phyloP scores from a whole-genome alignment of 768 basidiomycete species.

The Ramaria rubella region DNA sequence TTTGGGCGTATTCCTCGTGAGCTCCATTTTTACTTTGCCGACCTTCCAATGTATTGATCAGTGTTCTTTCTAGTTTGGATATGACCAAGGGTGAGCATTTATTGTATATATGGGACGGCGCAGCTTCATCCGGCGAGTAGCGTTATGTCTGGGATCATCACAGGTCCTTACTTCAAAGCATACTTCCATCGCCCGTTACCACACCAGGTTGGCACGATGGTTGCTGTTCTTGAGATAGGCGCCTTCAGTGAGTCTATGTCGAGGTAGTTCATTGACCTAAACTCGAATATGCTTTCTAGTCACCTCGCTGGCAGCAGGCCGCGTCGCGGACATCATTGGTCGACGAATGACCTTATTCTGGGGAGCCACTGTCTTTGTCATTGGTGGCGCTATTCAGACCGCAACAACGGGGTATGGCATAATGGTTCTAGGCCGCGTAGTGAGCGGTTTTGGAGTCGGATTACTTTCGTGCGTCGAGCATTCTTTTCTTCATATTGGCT shows the following conservation, averaged over 20 bases:
- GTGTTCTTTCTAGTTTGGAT: slow-evolving; percentile 53
- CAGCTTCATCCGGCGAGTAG: slow-evolving; percentile 30
- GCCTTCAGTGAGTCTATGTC: slow-evolving; percentile 60
- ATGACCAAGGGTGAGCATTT: slow-evolving; percentile 70
- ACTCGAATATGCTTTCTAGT: slow-evolving; percentile 37
- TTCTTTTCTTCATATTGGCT: slow-evolving; percentile 7
- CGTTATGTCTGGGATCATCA: slow-evolving; percentile 91
- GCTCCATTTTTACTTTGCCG: slow-evolving; percentile 22
- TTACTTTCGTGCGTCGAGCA: slow-evolving; percentile 62
- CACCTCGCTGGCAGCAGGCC: slow-evolving; percentile 84
- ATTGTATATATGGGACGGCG: slow-evolving; percentile 12
- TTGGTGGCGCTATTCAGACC: slow-evolving; percentile 84
- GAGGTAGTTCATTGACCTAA: not conserved
- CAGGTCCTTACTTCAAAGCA: slow-evolving; percentile 71
- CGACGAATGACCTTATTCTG: slow-evolving; percentile 76
- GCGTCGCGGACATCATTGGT: slow-evolving; percentile 82
- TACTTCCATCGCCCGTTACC: slow-evolving; percentile 77
- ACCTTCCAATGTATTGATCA: slow-evolving; percentile 9
- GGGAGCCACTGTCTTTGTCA: slow-evolving; percentile 77
- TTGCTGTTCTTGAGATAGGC: slow-evolving; percentile 89
- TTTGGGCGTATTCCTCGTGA: slow-evolving; percentile 77
- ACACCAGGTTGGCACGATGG: slow-evolving; percentile 84
- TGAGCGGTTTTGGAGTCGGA: slow-evolving; percentile 88
- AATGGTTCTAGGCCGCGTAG: slow-evolving; percentile 79
- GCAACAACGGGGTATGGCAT: slow-evolving; percentile 69